Evolutionary conservation across 2,329 filamentous ascomycete species (phyloP).

Genomic region (Cryphonectria carpinicola): DNA sequence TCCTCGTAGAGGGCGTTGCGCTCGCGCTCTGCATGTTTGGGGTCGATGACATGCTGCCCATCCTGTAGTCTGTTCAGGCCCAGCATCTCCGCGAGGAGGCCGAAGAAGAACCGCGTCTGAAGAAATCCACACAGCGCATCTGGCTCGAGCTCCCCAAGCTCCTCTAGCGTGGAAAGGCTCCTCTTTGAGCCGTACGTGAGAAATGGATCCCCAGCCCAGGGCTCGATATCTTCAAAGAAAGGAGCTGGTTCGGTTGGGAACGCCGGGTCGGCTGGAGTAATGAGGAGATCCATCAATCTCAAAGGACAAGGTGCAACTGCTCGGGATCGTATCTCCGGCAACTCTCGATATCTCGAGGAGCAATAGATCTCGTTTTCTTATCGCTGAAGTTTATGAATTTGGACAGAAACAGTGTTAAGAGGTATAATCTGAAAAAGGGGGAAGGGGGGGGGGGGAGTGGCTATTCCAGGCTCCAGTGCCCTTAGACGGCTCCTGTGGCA

Average conservation of each 20-base stretch:
- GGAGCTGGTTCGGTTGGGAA: conserved; percentile 6
- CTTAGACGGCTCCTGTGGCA: not conserved
- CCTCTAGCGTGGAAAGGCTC: conserved; percentile 26
- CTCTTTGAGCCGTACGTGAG: conserved; percentile 33
- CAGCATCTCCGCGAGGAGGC: conserved; percentile 37
- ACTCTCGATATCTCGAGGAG: not conserved
- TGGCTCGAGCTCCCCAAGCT: conserved; percentile 31
- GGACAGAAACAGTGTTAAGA: not conserved
- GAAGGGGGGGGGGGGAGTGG: no score
- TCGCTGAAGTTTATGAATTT: not conserved
- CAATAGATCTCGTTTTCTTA: not conserved
- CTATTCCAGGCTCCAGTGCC: not conserved
- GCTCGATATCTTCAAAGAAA: conserved; percentile 21
- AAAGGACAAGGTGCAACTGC: not conserved
- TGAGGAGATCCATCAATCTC: conserved; percentile 32
- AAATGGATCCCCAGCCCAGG: conserved; percentile 37
- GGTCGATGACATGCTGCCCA: conserved; percentile 22
- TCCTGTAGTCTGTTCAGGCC: conserved; percentile 33
- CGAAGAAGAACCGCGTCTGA: conserved; percentile 42
- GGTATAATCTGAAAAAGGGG: not conserved
- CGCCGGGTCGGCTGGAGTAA: conserved; percentile 30
- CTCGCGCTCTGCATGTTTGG: not conserved
- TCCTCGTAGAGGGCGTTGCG: not conserved
- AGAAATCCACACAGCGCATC: conserved; percentile 35
- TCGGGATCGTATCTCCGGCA: not conserved